Base-by-base conservation (phyloP, 2,329 filamentous ascomycete genomes). In the Chrysoporthe deuterocubensis region DNA sequence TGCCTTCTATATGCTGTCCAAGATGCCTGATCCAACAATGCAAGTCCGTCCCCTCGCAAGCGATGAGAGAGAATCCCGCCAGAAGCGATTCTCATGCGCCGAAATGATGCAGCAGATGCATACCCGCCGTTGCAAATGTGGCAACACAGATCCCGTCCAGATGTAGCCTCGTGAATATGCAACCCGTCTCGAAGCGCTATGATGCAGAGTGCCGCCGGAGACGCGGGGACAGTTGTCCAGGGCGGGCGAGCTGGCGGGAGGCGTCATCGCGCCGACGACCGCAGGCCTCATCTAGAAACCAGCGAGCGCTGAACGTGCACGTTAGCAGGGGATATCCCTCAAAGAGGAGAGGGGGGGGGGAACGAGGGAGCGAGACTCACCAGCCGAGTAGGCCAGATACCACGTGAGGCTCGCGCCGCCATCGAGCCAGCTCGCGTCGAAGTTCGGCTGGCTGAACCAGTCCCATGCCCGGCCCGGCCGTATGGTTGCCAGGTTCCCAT, bases 401-500 rank as follows among this genome's bases (percentile, higher is more conserved):
- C 93, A 97, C 40, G 92, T 95, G 78, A 89, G 81, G 74, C 89
- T 91, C 2, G 92, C 93, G 18, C 96, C 95, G 0, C 92, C 93
- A 79, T 97, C 93, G 57, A 96, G 79, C 86, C 88, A 93, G 54
- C 79, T 78, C 46, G 85, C 82, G 74, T 94, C 84, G 74, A 96
- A 95, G 18, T 84, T 81, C 0, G 81, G 76, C 70, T 87, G 82
- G 0, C 84, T 84, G 76, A 99, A 97, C 78, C 95, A 97, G 0
- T 85, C 76, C 83, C 88, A 97, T 32, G 92, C 88, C 7, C 85
- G 80, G 64, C 78, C 79, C 0, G 95, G 88, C 75, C 97, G 87
- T 52, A 94, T 83, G 8, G 94, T 88, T 0, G 93, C 94, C 56
- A 93, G 85, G 77, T 96, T 97, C 32, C 89, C 92, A 74, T 90